Evolutionary conservation across 441 rosid species (phyloP).

Genomic region (Omphalea diandra): DNA sequence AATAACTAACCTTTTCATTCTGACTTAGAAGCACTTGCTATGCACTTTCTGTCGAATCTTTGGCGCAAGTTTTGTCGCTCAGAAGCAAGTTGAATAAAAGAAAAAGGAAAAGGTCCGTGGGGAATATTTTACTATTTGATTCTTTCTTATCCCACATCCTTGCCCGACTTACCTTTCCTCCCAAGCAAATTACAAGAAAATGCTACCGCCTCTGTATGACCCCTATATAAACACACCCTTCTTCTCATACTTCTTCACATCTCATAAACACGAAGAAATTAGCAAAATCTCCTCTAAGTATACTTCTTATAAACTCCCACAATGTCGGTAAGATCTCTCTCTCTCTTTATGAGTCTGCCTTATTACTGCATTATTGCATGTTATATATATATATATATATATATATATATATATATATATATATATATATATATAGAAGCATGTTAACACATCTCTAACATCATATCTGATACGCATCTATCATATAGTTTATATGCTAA

Average conservation of each 20-base stretch:
- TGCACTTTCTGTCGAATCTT: constrained; percentile 37
- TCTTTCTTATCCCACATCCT: constrained; percentile 20
- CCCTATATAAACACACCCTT: constrained; percentile 4
- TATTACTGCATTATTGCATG: too few species aligned
- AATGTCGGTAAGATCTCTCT: constrained; percentile 36
- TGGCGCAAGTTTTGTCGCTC: constrained; percentile 15
- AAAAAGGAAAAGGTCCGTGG: constrained; percentile 14
- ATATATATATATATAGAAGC: too few species aligned
- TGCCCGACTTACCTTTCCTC: constrained; percentile 5
- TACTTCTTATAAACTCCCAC: constrained; percentile 3
- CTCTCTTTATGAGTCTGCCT: too few species aligned
- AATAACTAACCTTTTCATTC: not conserved
- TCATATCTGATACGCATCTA: too few species aligned
- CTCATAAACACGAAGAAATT: not conserved
- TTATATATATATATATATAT: too few species aligned
- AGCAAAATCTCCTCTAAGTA: not conserved
- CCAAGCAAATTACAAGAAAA: not conserved
- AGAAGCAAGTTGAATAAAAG: constrained; percentile 27
- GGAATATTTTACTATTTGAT: constrained; percentile 17
- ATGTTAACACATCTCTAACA: too few species aligned
- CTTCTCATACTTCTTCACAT: not conserved
- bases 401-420: too few species aligned
- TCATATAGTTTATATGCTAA: too few species aligned
- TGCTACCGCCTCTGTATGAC: not conserved
- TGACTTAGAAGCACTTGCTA: constrained; percentile 32